These are phyloP conservation scores for Sclerotinia sclerotiorum DNA, from an alignment of 2,329 filamentous ascomycete species.

Conservation along the genomic window DNA sequence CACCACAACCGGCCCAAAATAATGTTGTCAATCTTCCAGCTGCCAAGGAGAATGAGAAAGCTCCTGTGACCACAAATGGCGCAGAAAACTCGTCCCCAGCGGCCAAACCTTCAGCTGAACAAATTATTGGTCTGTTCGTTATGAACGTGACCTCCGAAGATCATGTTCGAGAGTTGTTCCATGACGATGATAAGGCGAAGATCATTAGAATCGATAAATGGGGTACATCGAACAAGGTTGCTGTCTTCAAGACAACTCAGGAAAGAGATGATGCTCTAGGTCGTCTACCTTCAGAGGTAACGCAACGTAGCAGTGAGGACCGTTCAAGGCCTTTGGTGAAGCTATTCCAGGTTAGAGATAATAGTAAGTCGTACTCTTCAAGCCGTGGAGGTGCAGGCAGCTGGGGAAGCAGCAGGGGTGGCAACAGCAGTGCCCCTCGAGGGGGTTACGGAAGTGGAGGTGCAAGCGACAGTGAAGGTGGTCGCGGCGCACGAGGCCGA, in stretches of 20 bases:
- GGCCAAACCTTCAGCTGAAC: constrained; percentile 61
- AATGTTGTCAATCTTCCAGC: constrained; percentile 40
- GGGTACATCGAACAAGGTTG: constrained; percentile 78
- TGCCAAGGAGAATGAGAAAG: constrained; percentile 59
- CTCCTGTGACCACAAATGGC: constrained; percentile 45
- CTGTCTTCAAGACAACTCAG: constrained; percentile 76
- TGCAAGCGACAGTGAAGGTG: constrained; percentile 70
- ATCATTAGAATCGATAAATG: constrained; percentile 77
- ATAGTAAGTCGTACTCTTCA: constrained; percentile 50
- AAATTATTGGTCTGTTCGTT: constrained; percentile 83
- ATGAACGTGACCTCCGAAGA: constrained; percentile 83
- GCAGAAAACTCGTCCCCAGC: constrained; percentile 56
- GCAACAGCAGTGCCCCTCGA: constrained; percentile 52
- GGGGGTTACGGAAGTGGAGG: constrained; percentile 85
- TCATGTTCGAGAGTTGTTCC: constrained; percentile 77
- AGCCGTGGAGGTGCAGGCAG: constrained; percentile 65
- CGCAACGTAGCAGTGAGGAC: constrained; percentile 67
- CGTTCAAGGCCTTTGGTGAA: constrained; percentile 79
- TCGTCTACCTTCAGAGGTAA: constrained; percentile 72
- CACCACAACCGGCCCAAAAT: constrained; percentile 45
- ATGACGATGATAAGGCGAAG: constrained; percentile 78
- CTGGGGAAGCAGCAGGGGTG: constrained; percentile 67
- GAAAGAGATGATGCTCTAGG: constrained; percentile 79
- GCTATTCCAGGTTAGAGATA: constrained; percentile 71
- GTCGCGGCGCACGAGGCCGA: constrained; percentile 56